These are phyloP conservation scores for Mortierella sp. DNA, from an alignment of 371 early-diverging fungal genomes.

Conservation along the genomic window DNA sequence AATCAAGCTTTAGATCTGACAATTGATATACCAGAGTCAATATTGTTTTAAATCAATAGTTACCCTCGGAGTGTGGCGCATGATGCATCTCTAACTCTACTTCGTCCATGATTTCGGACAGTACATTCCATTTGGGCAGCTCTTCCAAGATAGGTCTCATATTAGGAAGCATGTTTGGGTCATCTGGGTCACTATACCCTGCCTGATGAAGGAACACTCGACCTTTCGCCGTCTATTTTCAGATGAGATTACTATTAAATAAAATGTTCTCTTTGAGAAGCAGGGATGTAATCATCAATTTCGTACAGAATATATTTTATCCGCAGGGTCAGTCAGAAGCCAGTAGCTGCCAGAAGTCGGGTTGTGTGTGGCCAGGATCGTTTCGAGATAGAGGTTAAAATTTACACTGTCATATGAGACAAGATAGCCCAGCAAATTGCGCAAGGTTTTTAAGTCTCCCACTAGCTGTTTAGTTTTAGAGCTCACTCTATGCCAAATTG, in stretches of 20 bases:
- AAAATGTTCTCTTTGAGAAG: neutral
- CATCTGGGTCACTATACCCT: slow-evolving; percentile 59
- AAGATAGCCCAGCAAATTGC: slow-evolving; percentile 81
- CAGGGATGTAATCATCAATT: neutral
- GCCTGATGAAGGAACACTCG: slow-evolving; percentile 69
- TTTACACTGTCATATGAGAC: slow-evolving; percentile 91
- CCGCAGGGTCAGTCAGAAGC: slow-evolving; percentile 90
- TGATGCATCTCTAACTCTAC: slow-evolving; percentile 72
- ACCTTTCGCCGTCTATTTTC: slow-evolving; percentile 67
- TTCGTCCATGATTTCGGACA: slow-evolving; percentile 80
- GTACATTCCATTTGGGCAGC: slow-evolving; percentile 91
- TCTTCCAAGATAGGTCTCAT: slow-evolving; percentile 86
- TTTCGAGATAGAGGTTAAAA: slow-evolving; percentile 88
- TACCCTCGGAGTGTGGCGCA: slow-evolving; percentile 49
- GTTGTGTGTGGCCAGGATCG: slow-evolving; percentile 73
- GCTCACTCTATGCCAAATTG: slow-evolving; percentile 90
- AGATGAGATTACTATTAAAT: neutral
- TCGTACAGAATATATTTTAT: slow-evolving; percentile 71
- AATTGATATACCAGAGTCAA: neutral
- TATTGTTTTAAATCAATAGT: no score
- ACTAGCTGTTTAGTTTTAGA: slow-evolving; percentile 82
- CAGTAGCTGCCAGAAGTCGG: slow-evolving; percentile 67
- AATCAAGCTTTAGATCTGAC: neutral
- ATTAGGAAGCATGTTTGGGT: slow-evolving; percentile 67
- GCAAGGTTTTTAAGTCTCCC: slow-evolving; percentile 77